A percentile compares a stretch with the other conserved stretches of the same genome.
phyloP scores from a whole-genome alignment of 495 filamentous ascomycete species.

The Neurospora intermedia region DNA sequence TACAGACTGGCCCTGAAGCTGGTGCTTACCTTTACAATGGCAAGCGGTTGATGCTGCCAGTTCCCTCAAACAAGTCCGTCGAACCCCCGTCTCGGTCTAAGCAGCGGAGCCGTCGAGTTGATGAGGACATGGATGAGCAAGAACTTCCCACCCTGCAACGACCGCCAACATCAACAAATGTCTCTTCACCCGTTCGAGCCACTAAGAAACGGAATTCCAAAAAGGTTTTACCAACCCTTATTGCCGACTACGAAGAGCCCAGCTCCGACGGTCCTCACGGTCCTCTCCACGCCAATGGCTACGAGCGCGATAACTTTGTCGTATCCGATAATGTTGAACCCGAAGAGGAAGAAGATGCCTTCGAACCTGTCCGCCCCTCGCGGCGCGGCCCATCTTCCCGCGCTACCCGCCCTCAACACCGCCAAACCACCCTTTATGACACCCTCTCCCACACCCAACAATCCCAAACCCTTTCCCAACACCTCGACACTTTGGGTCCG shows the following conservation, averaged over 20 bases:
- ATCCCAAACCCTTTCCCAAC: neutral
- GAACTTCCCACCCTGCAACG: conserved; percentile 33
- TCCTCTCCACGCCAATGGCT: conserved; percentile 31
- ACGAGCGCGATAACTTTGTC: conserved; percentile 43
- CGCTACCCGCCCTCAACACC: conserved; percentile 62
- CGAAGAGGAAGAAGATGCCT: conserved; percentile 44
- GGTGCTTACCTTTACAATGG: conserved; percentile 16
- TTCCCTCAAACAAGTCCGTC: conserved; percentile 9
- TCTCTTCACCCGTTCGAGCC: conserved; percentile 65
- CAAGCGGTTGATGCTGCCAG: conserved; percentile 11
- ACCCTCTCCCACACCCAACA: neutral
- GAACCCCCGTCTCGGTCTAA: conserved; percentile 5
- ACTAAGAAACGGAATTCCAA: conserved; percentile 37
- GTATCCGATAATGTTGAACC: conserved; percentile 35
- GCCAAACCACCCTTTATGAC: conserved; percentile 49
- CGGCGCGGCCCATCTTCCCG: conserved; percentile 29
- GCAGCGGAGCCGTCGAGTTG: neutral
- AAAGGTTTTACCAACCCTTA: conserved; percentile 14
- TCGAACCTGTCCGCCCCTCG: conserved; percentile 38
- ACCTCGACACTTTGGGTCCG: neutral
- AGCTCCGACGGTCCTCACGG: conserved; percentile 23
- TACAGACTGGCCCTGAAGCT: conserved; percentile 31
- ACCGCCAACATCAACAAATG: conserved; percentile 60
- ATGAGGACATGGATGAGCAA: neutral
- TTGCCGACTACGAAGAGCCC: conserved; percentile 25